A percentile compares a stretch with the other conserved stretches of the same genome.
phyloP scores from a whole-genome alignment of 2,329 filamentous ascomycete species.

The Peltaster fructicola region DNA sequence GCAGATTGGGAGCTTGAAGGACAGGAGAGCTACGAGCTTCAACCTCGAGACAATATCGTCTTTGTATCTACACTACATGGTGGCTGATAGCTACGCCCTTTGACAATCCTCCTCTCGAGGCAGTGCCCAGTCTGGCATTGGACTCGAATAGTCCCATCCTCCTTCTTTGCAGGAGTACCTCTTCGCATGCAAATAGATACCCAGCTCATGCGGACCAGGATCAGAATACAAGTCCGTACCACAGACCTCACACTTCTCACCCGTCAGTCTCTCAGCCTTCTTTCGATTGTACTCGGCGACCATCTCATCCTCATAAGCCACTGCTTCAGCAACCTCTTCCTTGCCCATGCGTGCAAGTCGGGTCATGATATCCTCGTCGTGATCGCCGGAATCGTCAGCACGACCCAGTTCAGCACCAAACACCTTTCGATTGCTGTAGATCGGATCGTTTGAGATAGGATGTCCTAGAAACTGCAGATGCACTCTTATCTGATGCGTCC shows the following conservation, averaged over 20 bases:
- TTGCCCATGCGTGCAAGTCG: conserved; percentile 83
- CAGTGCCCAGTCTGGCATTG: conserved; percentile 70
- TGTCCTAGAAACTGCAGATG: conserved; percentile 89
- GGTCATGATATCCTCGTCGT: conserved; percentile 79
- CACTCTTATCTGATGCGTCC: conserved; percentile 88
- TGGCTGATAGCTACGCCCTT: too few relatives aligned
- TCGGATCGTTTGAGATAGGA: conserved; percentile 92
- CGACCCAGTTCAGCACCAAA: conserved; percentile 68
- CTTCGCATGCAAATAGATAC: conserved; percentile 83
- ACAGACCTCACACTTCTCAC: conserved; percentile 63
- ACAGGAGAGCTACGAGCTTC: conserved; percentile 74
- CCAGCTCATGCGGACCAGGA: conserved; percentile 74
- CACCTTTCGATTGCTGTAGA: conserved; percentile 86
- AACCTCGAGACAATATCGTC: conserved; percentile 68
- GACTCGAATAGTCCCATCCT: conserved; percentile 72
- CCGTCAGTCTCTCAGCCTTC: conserved; percentile 87
- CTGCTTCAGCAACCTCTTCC: conserved; percentile 73
- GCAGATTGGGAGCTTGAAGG: conserved; percentile 97
- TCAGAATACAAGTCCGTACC: conserved; percentile 84
- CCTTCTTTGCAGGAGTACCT: conserved; percentile 74
- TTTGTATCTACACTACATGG: conserved; percentile 96
- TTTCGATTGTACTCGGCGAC: conserved; percentile 76
- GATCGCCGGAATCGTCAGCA: conserved; percentile 47
- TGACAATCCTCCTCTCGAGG: too few relatives aligned
- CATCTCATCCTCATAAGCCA: conserved; percentile 88